Conservation (phyloP, 371 early-diverging fungal species). For the Paraphysoderma sedebokerense region DNA sequence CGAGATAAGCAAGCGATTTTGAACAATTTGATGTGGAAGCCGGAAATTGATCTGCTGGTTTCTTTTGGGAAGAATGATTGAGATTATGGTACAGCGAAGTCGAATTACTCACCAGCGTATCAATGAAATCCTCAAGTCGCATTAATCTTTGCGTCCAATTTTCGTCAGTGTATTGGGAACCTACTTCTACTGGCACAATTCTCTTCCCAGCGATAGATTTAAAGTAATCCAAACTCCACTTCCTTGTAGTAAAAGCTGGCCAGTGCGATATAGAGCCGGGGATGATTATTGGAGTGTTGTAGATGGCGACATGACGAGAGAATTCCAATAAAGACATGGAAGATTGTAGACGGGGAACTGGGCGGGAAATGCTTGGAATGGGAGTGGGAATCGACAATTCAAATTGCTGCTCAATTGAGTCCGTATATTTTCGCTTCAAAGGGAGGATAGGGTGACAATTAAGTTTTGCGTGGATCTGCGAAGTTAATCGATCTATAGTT, state of each 20-base stretch:
- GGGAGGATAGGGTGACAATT: too few species aligned
- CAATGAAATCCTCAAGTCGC: slow-evolving; percentile 53
- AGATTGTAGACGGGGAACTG: too few species aligned
- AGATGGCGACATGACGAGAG: too few species aligned
- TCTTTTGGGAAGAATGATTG: neutral
- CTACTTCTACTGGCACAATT: slow-evolving; percentile 75
- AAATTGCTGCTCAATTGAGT: too few species aligned
- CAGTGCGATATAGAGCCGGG: slow-evolving; percentile 36
- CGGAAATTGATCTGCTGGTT: neutral
- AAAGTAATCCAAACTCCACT: slow-evolving; percentile 46
- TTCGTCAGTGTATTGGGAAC: slow-evolving; percentile 50
- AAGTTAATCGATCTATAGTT: too few species aligned
- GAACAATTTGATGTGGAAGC: neutral
- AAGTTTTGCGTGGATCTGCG: too few species aligned
- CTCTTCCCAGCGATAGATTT: slow-evolving; percentile 41
- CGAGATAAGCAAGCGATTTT: slow-evolving; percentile 48
- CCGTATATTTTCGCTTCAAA: too few species aligned
- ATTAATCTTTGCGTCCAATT: slow-evolving; percentile 65
- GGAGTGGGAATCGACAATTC: too few species aligned
- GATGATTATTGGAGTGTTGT: slow-evolving; percentile 11
- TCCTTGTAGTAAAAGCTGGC: slow-evolving; percentile 41
- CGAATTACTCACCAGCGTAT: slow-evolving; percentile 20
- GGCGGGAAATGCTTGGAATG: too few species aligned
- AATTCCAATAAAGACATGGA: too few species aligned
- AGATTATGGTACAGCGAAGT: too few species aligned